These are phyloP conservation scores for Heterobasidion irregulare DNA, from an alignment of 1,284 basidiomycete genomes.

Conservation along the genomic window DNA sequence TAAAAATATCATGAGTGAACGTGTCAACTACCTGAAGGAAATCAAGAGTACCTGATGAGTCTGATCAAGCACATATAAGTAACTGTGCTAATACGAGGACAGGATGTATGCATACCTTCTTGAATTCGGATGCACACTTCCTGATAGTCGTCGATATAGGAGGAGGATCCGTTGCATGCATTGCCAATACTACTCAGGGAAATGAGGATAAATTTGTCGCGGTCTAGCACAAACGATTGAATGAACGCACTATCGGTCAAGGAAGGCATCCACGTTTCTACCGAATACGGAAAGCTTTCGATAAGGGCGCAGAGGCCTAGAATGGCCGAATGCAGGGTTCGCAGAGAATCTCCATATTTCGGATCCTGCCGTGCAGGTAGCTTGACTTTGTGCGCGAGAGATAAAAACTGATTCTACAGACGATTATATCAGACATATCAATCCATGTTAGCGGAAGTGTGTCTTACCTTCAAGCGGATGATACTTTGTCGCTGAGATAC, in stretches of 20 bases:
- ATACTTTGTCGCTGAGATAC: constrained; percentile 91
- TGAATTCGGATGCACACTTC: constrained; percentile 84
- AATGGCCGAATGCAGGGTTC: constrained; percentile 82
- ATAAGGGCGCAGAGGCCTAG: constrained; percentile 84
- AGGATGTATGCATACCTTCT: constrained; percentile 45
- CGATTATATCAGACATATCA: constrained; percentile 6
- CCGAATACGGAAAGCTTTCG: constrained; percentile 73
- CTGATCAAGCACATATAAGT: constrained; percentile 24
- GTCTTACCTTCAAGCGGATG: constrained; percentile 68
- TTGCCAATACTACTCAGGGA: constrained; percentile 48
- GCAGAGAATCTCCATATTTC: constrained; percentile 66
- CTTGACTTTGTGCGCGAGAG: constrained; percentile 50
- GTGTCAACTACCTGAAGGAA: constrained; percentile 2
- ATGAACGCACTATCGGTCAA: constrained; percentile 54
- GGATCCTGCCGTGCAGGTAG: constrained; percentile 69
- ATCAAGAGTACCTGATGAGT: constrained; percentile 53
- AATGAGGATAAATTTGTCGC: constrained; percentile 4
- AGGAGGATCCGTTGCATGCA: constrained; percentile 84
- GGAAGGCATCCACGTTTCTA: constrained; percentile 71
- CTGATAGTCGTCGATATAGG: constrained; percentile 90
- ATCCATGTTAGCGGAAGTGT: constrained; percentile 1
- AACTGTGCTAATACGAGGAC: constrained; percentile 11
- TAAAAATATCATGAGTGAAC: constrained; percentile 20
- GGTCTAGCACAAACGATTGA: not conserved
- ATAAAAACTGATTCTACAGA: constrained; percentile 70